These are phyloP conservation scores for Cordyceps pruinosa DNA, from an alignment of 2,329 filamentous ascomycete species.

Conservation along the genomic window DNA sequence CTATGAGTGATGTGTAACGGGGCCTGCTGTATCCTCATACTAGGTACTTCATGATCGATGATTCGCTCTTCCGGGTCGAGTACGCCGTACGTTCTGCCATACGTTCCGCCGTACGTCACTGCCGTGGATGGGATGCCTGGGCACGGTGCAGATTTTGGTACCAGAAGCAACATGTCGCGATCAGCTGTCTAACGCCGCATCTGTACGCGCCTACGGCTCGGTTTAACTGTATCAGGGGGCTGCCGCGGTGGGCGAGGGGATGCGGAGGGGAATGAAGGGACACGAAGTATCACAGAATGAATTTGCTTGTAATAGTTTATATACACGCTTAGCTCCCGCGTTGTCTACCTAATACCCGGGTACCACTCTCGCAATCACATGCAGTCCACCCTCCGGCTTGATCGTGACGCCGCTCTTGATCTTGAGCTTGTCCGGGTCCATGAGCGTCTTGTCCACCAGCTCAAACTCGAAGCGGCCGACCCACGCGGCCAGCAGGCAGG, in stretches of 20 bases:
- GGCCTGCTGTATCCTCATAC: neutral
- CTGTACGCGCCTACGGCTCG: neutral
- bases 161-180: neutral
- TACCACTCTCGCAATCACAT: slow-evolving; percentile 59
- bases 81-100: no score
- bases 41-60: neutral
- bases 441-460: slow-evolving; percentile 49
- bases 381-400: slow-evolving; percentile 65
- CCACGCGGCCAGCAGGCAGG: slow-evolving; percentile 70
- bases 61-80: no score
- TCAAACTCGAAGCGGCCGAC: slow-evolving; percentile 67
- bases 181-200: neutral
- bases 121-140: slow-evolving; percentile 8
- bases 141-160: neutral
- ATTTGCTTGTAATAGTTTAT: no score
- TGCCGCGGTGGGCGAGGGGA: neutral
- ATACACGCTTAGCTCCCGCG: no score
- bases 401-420: slow-evolving; percentile 67
- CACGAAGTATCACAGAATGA: neutral
- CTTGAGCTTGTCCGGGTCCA: slow-evolving; percentile 58
- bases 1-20: no score
- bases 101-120: neutral
- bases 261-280: neutral
- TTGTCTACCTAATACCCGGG: slow-evolving; percentile 58
- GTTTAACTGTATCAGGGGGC: neutral